Evolutionary conservation across 2,329 filamentous ascomycete genomes (phyloP), one percentile per base, ranked within the genome.

Genomic region (Cordyceps fumosorosea): DNA sequence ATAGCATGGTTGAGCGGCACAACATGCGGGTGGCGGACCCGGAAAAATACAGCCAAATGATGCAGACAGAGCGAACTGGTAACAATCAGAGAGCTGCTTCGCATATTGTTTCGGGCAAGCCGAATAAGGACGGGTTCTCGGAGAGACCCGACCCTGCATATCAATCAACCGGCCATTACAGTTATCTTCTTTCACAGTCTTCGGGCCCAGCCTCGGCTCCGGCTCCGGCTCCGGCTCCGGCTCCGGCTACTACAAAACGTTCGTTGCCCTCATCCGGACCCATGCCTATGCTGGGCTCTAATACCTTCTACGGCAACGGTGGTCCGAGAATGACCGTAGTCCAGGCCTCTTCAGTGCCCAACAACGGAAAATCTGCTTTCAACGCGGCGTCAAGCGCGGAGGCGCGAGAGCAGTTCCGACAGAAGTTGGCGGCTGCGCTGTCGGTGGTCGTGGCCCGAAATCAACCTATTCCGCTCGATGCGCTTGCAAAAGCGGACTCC

Each of bases 1-100:
- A 82, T 20, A 65, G 67, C n/a, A 66, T 74, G 66, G 67, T 74
- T 22, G 67, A 69, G n/a, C 34, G 74, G 63, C 72, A 75, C 45
- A 64, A 66, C 3, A 68, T 77, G 32, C 71, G 74, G 2, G n/a
- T 65, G 47, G 70, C 66, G 3, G 67, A 78, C 32, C 75, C 75
- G 1, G 68, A 64, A 11, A 71, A 70, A 44, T 77, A 72, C 42
- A 63, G 63, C 40, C 69, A 65, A 54, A 45, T 65, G 32, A 69
- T 66, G 58, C 29, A 61, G 20, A n/a, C 42, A 20, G 56, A 59
- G 44, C 47, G 29, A 37, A 3, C 26, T n/a, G 52, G 20, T 10
- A 34, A 16, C 29, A 58, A 40, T 12, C 55, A 48, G n/a, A 32
- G 42, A 47, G 34, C 52, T 11, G 22, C 5, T 5, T 56, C 59